Conservation (phyloP, 371 early-diverging fungal species). For the Massospora cicadina region DNA sequence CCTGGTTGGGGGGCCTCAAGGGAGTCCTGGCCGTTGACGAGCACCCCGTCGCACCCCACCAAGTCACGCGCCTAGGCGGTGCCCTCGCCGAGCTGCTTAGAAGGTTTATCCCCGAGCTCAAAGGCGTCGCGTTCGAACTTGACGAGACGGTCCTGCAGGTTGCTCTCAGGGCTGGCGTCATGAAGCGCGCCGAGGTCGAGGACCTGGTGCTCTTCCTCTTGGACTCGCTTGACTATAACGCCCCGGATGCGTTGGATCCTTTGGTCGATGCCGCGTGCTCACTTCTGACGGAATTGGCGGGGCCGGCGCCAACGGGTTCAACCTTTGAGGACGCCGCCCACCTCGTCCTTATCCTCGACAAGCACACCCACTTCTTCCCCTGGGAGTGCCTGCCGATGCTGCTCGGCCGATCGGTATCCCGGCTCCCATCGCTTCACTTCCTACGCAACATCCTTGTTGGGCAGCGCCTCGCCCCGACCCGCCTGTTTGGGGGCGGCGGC, state of each 20-base stretch:
- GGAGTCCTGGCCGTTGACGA: neutral
- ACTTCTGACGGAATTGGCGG: neutral
- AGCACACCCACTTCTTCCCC: conserved; percentile 58
- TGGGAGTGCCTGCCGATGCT: conserved; percentile 68
- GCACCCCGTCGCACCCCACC: neutral
- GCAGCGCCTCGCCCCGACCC: neutral
- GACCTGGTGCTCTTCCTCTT: neutral
- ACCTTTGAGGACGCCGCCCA: neutral
- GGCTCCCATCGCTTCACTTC: conserved; percentile 60
- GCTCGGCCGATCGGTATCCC: conserved; percentile 46
- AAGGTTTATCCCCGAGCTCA: neutral
- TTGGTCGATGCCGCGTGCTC: neutral
- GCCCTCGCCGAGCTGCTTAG: neutral
- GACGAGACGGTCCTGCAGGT: neutral
- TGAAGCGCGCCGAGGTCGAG: neutral
- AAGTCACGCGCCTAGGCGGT: neutral
- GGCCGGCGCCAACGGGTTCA: neutral
- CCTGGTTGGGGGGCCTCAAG: neutral
- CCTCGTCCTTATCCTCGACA: conserved; percentile 50
- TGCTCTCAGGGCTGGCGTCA: neutral
- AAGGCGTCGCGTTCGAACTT: neutral
- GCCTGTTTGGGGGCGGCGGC: conserved; percentile 12
- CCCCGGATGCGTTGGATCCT: neutral
- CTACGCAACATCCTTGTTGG: conserved; percentile 40
- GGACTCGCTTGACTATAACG: neutral